Evolutionary conservation across 257 asterid genomes (phyloP), one percentile per base, ranked within the genome.

Genomic region (Perilla frutescens): DNA sequence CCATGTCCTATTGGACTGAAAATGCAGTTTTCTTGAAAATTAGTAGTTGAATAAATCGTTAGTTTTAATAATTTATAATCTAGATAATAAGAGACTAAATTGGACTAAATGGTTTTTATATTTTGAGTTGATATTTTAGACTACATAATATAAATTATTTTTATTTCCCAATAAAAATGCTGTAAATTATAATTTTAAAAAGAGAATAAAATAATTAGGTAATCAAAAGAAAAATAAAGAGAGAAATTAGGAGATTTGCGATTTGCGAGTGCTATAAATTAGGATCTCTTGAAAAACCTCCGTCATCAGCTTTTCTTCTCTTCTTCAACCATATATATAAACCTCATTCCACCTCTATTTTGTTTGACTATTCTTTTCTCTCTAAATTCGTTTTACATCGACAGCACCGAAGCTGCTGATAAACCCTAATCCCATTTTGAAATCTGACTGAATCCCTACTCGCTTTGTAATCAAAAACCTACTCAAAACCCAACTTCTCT

Each of bases 401-500:
- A 31, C 13, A 12, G 1, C 48, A 13, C 50, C 57, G 13, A 37
- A 66, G 59, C 62, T 51, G 59, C 62, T 51, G n/a, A 36, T 58
- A 79, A 84, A 74, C 81, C 81, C 76, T 55, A 72, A 41, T 65
- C 48, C 12, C 71, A 53, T 40, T 40, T 80, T 29, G 56, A 44
- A 75, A 79, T 79, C 87, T 79, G 67, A 67, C 62, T 64, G 80
- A 74, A 48, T 59, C 64, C 7, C 32, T 26, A 15, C 26, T 20
- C 26, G 26, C 1, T 20, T 1, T 20, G 26, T 20, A 20, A 20
- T 20, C 26, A 20, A 20, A 20, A 20, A 20, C 7, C 32, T 26
- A 15, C 73, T 32, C 65, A 79, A 72, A 79, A 70, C 80, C 83
- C 81, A 67, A 69, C 70, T 44, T 56, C 81, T 76, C 20, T 71